phyloP scores from a whole-genome alignment of 306 rosid genomes.

The Cicer pinnatifidum region DNA sequence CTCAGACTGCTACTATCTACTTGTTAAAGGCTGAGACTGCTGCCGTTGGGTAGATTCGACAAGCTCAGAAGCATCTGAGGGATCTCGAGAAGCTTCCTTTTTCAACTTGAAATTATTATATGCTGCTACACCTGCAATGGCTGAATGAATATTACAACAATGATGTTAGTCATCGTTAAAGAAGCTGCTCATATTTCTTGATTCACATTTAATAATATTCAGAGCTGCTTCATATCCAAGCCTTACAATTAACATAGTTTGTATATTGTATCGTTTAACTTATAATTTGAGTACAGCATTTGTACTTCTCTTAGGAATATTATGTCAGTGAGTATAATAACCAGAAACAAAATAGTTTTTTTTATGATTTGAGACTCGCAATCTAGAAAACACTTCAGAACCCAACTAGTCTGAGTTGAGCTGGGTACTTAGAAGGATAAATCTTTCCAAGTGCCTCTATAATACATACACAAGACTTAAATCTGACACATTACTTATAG shows the following conservation, averaged over 20 bases:
- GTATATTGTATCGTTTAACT: constrained; percentile 14
- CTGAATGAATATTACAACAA: constrained; percentile 56
- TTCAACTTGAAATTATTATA: constrained; percentile 86
- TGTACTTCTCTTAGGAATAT: constrained; percentile 25
- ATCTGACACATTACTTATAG: not conserved
- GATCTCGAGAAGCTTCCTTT: constrained; percentile 66
- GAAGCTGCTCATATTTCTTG: constrained; percentile 30
- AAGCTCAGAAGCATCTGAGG: constrained; percentile 49
- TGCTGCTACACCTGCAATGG: constrained; percentile 97
- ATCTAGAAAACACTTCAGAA: not conserved
- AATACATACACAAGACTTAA: constrained; percentile 24
- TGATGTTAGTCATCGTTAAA: constrained; percentile 1
- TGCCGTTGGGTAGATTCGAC: constrained; percentile 53
- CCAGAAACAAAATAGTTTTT: not conserved
- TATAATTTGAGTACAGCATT: constrained; percentile 23
- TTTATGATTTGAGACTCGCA: not conserved
- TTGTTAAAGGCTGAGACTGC: constrained; percentile 53
- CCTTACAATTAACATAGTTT: constrained; percentile 13
- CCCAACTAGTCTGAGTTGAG: not conserved
- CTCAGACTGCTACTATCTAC: constrained; percentile 58
- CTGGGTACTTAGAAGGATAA: not conserved
- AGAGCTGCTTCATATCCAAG: constrained; percentile 33
- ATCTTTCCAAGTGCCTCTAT: not conserved
- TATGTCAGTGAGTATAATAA: constrained; percentile 12
- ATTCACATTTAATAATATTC: constrained; percentile 12